These are phyloP conservation scores for Schizothecium vesticola DNA, from an alignment of 495 filamentous ascomycete species.

Conservation along the genomic window DNA sequence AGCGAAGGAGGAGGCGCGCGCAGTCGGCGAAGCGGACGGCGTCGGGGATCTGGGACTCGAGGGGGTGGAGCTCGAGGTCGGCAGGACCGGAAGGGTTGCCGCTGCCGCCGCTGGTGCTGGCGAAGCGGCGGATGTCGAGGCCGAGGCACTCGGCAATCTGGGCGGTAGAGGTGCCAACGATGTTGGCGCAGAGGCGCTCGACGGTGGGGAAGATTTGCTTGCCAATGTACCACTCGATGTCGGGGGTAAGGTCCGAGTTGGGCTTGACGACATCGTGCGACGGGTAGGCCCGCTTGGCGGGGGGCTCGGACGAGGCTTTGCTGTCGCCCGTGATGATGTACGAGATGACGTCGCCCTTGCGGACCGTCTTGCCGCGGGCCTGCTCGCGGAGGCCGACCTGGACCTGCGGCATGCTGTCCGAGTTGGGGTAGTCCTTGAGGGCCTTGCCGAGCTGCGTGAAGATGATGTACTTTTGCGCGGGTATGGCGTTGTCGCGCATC, in stretches of 20 bases:
- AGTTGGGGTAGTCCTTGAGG: conserved; percentile 88
- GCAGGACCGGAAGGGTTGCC: conserved; percentile 23
- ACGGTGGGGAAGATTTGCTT: conserved; percentile 99
- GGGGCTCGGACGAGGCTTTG: conserved; percentile 61
- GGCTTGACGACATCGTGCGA: conserved; percentile 78
- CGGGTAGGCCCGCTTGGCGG: conserved; percentile 82
- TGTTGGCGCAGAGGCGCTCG: conserved; percentile 94
- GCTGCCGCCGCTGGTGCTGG: conserved; percentile 31
- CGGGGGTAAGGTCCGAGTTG: conserved; percentile 68
- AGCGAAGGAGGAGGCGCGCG: conserved; percentile 67
- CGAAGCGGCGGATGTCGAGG: conserved; percentile 82
- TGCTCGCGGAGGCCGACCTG: conserved; percentile 89
- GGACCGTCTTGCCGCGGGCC: conserved; percentile 76
- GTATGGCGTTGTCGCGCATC: conserved; percentile 73
- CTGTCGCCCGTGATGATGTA: conserved; percentile 86
- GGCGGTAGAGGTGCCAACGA: conserved; percentile 81
- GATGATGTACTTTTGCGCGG: conserved; percentile 85
- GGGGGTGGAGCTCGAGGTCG: conserved; percentile 68
- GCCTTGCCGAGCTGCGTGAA: conserved; percentile 94
- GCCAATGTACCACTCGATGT: conserved; percentile 93
- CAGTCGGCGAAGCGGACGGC: conserved; percentile 75
- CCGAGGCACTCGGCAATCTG: conserved; percentile 90
- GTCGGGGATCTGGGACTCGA: conserved; percentile 93
- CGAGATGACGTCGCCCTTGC: conserved; percentile 90
- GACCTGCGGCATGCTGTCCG: conserved; percentile 91